These are phyloP conservation scores for Cryptococcus depauperatus DNA, from an alignment of 1,284 basidiomycete genomes.

Conservation along the genomic window DNA sequence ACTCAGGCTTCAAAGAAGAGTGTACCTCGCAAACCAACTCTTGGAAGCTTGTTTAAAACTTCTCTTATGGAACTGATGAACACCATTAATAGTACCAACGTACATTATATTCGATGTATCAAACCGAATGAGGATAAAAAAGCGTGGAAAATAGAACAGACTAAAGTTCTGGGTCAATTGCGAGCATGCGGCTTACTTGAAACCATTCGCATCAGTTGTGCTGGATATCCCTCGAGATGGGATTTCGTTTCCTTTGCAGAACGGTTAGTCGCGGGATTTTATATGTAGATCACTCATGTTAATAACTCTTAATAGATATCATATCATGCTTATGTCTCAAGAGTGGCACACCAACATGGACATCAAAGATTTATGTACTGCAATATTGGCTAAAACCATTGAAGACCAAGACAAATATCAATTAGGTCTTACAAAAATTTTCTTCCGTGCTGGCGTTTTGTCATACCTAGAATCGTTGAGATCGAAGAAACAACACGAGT, in stretches of 20 bases:
- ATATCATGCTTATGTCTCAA: slow-evolving; percentile 84
- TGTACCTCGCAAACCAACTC: slow-evolving; percentile 83
- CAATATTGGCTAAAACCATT: slow-evolving; percentile 78
- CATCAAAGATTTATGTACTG: slow-evolving; percentile 70
- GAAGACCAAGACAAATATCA: slow-evolving; percentile 95
- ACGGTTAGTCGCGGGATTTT: slow-evolving; percentile 53
- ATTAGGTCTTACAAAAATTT: slow-evolving; percentile 93
- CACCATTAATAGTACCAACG: slow-evolving; percentile 93
- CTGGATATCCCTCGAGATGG: slow-evolving; percentile 98
- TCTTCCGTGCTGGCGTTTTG: slow-evolving; percentile 98
- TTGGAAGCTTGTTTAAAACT: slow-evolving; percentile 97
- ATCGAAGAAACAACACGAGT: slow-evolving; percentile 73
- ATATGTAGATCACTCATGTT: background rate
- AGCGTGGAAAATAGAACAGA: slow-evolving; percentile 94
- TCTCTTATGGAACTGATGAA: slow-evolving; percentile 94
- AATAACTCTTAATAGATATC: slow-evolving; percentile 58
- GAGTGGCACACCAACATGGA: slow-evolving; percentile 69
- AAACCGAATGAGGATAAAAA: slow-evolving; percentile 96
- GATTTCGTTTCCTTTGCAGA: slow-evolving; percentile 99
- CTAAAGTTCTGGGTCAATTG: slow-evolving; percentile 90
- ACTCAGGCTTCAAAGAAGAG: slow-evolving; percentile 35
- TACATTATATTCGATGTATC: slow-evolving; percentile 99
- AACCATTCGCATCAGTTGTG: slow-evolving; percentile 97
- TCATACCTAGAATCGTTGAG: slow-evolving; percentile 91
- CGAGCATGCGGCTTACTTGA: slow-evolving; percentile 98